phyloP scores from a whole-genome alignment of 441 rosid genomes.

The Gossypium lobatum region DNA sequence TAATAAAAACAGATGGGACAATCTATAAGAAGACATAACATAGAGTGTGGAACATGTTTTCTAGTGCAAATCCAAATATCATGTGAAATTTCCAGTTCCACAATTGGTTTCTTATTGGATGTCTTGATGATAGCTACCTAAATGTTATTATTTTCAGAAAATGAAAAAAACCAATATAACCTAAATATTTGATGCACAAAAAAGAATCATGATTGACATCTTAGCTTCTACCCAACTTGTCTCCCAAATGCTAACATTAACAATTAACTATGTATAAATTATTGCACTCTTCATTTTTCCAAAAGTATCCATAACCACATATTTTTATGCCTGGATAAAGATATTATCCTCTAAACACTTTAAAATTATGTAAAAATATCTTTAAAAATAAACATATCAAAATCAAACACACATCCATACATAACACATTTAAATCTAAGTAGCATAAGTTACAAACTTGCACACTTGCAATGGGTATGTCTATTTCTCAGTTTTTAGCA shows the following conservation, averaged over 20 bases:
- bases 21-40: not conserved
- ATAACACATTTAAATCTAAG: not conserved
- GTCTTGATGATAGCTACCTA: not conserved
- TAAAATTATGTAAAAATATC: no score
- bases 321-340: no score
- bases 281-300: not conserved
- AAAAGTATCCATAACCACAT: not conserved
- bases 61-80: no score
- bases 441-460: not conserved
- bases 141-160: not conserved
- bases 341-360: no score
- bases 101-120: not conserved
- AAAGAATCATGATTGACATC: not conserved
- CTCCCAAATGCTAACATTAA: not conserved
- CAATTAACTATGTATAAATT: not conserved
- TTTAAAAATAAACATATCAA: no score
- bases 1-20: not conserved
- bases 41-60: not conserved
- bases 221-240: not conserved
- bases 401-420: not conserved
- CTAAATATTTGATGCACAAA: not conserved
- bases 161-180: not conserved
- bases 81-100: not conserved
- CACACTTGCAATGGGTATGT: not conserved
- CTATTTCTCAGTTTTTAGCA: not conserved